Base-by-base conservation (phyloP, 2,329 filamentous ascomycete species). In the Epichloe amarillans region DNA sequence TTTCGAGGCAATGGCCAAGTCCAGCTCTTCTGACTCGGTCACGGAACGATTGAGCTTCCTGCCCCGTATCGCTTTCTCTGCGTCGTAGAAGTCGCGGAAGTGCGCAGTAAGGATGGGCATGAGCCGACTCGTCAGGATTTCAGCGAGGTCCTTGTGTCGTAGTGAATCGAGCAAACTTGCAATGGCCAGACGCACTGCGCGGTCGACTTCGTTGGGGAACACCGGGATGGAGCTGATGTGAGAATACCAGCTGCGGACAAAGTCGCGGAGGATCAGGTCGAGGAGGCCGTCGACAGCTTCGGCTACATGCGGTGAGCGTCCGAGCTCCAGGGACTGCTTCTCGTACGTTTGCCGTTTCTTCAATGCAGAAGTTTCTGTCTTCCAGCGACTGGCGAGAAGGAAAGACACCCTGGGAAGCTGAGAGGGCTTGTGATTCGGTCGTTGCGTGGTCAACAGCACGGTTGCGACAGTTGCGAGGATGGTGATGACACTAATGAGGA, bases 11-110 rank as follows among this genome's bases (percentile, higher is more conserved):
- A 98, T 95, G 2, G 93, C 93, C 57, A 95, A 74, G 66, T 97
- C 90, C 60, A 98, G 73, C 74, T 98, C 93, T 63, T 96, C 91
- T 1, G 90, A 95, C 69, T 98, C 93, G 3, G 94, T 97, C 50
- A 98, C 83, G 56, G 84, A 89, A 49, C 88, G 82, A 59, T 89
- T 93, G 51, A 97, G 72, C 66, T 95, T 88, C 64, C 83, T 86
- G 12, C 94, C 94, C 50, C 91, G 80, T 11, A 98, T 87, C 8
- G 82, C 78, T 52, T 85, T 80, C 70, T 98, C 93, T 0, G 93
- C 93, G 56, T 93, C 83, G 65, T 90, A 88, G 59, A 95, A 95
- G 57, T 95, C 88, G 57, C 80, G 86, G 60, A 98, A 80, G 66
- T 98, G 93, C 10, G 80, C 76, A 33, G 91, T 97, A 57, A 98